Evolutionary conservation across 495 filamentous ascomycete genomes (phyloP).

Genomic region (Aspergillus diversus): DNA sequence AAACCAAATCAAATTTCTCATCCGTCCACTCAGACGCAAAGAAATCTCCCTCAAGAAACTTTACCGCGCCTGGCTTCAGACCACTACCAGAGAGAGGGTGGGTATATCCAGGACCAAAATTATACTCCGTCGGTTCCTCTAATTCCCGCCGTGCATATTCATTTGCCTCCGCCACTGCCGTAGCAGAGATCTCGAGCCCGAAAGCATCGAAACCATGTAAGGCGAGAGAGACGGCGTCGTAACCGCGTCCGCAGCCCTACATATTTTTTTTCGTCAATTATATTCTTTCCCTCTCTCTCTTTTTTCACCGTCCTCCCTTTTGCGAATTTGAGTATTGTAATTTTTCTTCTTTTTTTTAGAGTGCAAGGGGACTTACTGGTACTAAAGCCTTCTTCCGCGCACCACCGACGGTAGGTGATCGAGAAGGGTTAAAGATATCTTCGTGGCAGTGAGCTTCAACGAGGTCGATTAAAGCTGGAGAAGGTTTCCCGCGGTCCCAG

Average conservation of each 20-base stretch:
- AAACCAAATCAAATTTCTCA: constrained; percentile 68
- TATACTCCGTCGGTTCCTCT: constrained; percentile 15
- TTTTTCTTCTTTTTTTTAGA: no score
- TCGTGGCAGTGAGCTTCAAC: constrained; percentile 33
- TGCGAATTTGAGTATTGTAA: no score
- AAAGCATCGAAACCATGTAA: constrained; percentile 36
- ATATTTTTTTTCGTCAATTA: not conserved
- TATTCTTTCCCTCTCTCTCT: no score
- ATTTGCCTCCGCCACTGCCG: constrained; percentile 26
- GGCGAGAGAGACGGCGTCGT: constrained; percentile 37
- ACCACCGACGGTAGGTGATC: constrained; percentile 18
- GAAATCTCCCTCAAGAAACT: constrained; percentile 66
- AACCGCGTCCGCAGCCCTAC: constrained; percentile 38
- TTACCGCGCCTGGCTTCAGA: constrained; percentile 28
- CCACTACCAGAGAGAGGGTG: not conserved
- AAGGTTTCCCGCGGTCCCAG: constrained; percentile 49
- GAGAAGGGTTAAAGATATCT: constrained; percentile 25
- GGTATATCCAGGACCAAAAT: constrained; percentile 22
- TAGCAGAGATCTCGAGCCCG: constrained; percentile 35
- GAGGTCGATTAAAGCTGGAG: constrained; percentile 45
- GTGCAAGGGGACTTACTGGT: constrained; percentile 29
- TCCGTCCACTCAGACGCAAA: constrained; percentile 59
- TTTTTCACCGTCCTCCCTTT: no score
- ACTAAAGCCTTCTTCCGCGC: constrained; percentile 42
- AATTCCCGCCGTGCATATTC: constrained; percentile 25